Percentiles rank a stretch among this genome's conserved stretches.
Evolutionary conservation across 2,329 filamentous ascomycete genomes (phyloP).

Genomic region (Davidsoniella eucalypti): DNA sequence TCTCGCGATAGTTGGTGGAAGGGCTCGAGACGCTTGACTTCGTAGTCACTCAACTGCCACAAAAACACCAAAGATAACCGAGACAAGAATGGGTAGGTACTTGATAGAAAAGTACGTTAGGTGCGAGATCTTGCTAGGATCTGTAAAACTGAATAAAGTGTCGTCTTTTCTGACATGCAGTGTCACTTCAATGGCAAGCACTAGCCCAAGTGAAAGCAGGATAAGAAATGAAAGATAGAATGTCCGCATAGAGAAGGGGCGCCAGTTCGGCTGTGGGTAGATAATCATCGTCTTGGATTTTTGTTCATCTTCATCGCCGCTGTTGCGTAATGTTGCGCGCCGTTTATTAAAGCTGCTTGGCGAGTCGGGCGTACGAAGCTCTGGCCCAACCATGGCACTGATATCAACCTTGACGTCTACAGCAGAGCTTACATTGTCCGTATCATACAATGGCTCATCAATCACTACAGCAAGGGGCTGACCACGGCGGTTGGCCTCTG

Average conservation of each 20-base stretch:
- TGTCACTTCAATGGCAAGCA: constrained; percentile 30
- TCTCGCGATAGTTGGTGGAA: constrained; percentile 48
- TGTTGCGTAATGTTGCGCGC: neutral
- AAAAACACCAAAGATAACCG: constrained; percentile 45
- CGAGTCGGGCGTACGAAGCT: neutral
- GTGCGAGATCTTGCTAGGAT: constrained; percentile 32
- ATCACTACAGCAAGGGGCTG: constrained; percentile 43
- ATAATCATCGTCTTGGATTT: constrained; percentile 21
- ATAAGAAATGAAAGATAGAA: constrained; percentile 40
- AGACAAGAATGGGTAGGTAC: constrained; percentile 44
- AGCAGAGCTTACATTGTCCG: neutral
- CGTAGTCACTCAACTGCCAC: constrained; percentile 50
- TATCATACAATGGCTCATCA: constrained; percentile 19
- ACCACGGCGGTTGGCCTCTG: constrained; percentile 42
- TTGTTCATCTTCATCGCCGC: constrained; percentile 12
- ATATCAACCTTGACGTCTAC: constrained; percentile 28
- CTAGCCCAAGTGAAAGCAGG: constrained; percentile 35
- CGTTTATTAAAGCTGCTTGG: neutral
- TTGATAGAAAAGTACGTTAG: constrained; percentile 44
- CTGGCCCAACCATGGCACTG: constrained; percentile 32
- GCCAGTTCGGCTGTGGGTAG: constrained; percentile 50
- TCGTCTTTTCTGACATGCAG: constrained; percentile 13
- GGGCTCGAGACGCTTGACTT: constrained; percentile 49
- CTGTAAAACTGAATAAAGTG: constrained; percentile 33
- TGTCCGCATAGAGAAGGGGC: constrained; percentile 47